phyloP scores from a whole-genome alignment of 2,329 filamentous ascomycete species.

The Fusarium anguioides region DNA sequence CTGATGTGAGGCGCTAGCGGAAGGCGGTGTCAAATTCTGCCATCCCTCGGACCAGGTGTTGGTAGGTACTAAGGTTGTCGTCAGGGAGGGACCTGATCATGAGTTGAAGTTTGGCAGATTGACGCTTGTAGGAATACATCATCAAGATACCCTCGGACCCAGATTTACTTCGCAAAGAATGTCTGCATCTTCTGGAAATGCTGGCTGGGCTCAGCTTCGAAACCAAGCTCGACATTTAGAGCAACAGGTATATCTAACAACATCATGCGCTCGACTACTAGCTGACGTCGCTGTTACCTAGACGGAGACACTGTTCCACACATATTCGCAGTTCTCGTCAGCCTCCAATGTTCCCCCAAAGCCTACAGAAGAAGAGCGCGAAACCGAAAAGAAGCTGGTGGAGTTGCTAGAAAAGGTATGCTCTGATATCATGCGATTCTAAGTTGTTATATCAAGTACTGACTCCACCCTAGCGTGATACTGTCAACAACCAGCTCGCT shows the following conservation, averaged over 20 bases:
- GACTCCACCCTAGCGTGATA: constrained; percentile 73
- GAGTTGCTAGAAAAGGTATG: constrained; percentile 84
- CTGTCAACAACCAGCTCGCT: constrained; percentile 81
- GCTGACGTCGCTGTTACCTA: constrained; percentile 53
- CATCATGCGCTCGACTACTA: constrained; percentile 30
- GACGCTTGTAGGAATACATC: constrained; percentile 24
- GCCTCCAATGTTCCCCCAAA: constrained; percentile 82
- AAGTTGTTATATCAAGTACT: constrained; percentile 11
- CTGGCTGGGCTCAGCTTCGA: constrained; percentile 92
- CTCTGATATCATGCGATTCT: neutral
- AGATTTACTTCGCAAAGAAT: constrained; percentile 50
- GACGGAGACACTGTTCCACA: constrained; percentile 86
- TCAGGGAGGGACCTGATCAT: constrained; percentile 43
- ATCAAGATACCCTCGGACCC: constrained; percentile 20
- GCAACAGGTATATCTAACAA: constrained; percentile 74
- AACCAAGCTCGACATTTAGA: constrained; percentile 91
- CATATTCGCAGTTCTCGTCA: constrained; percentile 90
- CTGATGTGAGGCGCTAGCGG: neutral
- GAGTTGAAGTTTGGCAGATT: constrained; percentile 21
- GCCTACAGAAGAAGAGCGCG: constrained; percentile 84
- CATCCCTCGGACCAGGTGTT: constrained; percentile 39
- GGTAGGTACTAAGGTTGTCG: constrained; percentile 35
- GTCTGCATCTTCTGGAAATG: constrained; percentile 63
- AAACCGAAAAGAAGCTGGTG: constrained; percentile 82
- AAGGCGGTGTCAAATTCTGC: constrained; percentile 48